Base-by-base conservation (phyloP, 768 basidiomycete species). In the Russula virescens region DNA sequence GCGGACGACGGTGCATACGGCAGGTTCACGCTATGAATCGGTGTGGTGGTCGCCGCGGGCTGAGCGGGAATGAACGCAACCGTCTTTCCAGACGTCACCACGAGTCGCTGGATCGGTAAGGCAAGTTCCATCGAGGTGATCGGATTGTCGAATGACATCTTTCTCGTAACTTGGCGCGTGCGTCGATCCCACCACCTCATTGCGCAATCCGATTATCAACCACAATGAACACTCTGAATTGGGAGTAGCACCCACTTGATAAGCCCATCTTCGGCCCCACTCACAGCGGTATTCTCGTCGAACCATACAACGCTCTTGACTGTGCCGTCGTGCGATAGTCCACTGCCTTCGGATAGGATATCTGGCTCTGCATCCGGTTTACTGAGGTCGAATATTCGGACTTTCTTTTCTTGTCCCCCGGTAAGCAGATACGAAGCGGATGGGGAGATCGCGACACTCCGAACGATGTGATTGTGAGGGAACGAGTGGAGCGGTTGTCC, bases 381-480 rank as follows among this genome's bases (percentile, higher is more conserved):
- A 57, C 78, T 78, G 47, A 99, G 82, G 75, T 98, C 93, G 73
- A 97, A 99, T 71, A 98, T 85, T 66, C 97, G 83, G 55, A 96
- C 89, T 76, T 93, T 96, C 81, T 98, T 98, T 75, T 98, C 97
- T 76, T 98, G 90, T 1, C 96, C 96, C 55, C 95, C 96, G 23
- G 91, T 92, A 62, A 96, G 80, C 62, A 95, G 80, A 73, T 85
- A 87, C 5, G 81, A 78, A 23, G 82, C 75, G 53, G 76, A 75
- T 7, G 90, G 86, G 31, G 92, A 91, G 68, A 97, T 76, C 23
- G 94, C 94, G 58, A 98, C 92, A 51, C 88, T 94, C 68, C 95
- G 90, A 69, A 99, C 97, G 72, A 99, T 99, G 77, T 98, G 97
- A 71, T 94, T 90, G 75, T 99, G 97, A 14, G 94, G 88, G 72